Evolutionary conservation across 805 yeast species (phyloP).

Genomic region (Monosporozyma servazzii): DNA sequence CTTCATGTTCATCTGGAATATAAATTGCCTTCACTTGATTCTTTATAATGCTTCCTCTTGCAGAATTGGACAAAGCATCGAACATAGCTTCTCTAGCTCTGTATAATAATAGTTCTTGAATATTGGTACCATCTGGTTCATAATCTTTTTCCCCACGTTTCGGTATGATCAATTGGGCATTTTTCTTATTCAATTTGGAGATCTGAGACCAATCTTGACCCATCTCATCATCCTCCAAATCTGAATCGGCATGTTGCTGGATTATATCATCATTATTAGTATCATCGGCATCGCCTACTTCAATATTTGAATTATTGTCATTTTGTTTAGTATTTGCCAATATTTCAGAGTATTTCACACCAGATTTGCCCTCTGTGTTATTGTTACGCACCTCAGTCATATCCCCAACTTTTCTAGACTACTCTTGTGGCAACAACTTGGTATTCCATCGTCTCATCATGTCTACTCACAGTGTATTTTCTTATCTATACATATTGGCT

Average conservation of each 20-base stretch:
- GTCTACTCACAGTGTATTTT: no score
- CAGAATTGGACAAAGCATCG: conserved; percentile 42
- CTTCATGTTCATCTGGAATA: conserved; percentile 28
- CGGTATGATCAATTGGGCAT: conserved; percentile 34
- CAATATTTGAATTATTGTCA: neutral
- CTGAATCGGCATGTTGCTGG: conserved; percentile 10
- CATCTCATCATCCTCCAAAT: conserved; percentile 36
- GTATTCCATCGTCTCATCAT: neutral
- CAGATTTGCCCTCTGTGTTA: neutral
- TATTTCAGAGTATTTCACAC: neutral
- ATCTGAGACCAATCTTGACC: conserved; percentile 46
- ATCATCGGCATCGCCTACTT: neutral
- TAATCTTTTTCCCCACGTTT: conserved; percentile 80
- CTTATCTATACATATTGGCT: no score
- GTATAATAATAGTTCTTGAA: conserved; percentile 40
- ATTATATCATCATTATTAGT: neutral
- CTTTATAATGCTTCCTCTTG: conserved; percentile 41
- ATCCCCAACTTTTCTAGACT: neutral
- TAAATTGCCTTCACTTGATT: conserved; percentile 46
- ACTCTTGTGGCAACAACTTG: neutral
- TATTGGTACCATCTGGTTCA: conserved; percentile 66
- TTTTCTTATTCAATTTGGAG: conserved; percentile 18
- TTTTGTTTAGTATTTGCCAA: neutral
- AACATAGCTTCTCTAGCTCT: conserved; percentile 65
- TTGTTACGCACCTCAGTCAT: neutral